Evolutionary conservation across 1,139 yeast genomes (phyloP), one percentile per base, ranked within the genome.

Genomic region (Sugiyamaella novakii): DNA sequence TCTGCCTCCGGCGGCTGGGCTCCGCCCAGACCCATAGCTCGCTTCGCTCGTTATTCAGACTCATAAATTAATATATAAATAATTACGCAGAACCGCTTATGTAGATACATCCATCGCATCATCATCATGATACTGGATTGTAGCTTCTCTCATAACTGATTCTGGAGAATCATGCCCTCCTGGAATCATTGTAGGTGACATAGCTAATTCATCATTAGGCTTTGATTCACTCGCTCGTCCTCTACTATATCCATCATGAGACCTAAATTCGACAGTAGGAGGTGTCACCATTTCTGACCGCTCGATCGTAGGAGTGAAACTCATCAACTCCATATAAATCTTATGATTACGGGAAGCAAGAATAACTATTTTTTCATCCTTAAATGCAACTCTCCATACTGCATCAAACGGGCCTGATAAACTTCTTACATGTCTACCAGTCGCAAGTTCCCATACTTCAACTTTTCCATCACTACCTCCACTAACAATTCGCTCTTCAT

Each of bases 401-500:
- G 71, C 66, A 33, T 70, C 70, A 49, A 67, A 68, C 17, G 67
- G 64, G 30, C 59, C 57, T 2, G 67, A 61, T 39, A 73, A 55
- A 46, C 70, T 72, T 10, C 76, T 67, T 22, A 73, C 55, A 40
- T 67, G 69, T 18, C 80, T 79, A 60, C 94, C 92, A 10, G 87
- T 83, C 47, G 78, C 75, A 57, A 89, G 73, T 66, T 89, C 96
- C 98, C 98, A 86, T 78, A 91, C 79, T 58, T 86, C 84, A n/a
- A 89, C 95, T 47, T 79, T 78, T 21, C 97, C 97, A 63, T 81
- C 82, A 53, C 88, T 95, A 59, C 89, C 86, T 3, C 97, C 98
- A 46, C 92, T 85, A 29, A 87, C 95, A 65, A 89, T 84, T 51
- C 88, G 77, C 40, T 92, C 83, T 65, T 88, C 96, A 53, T 95